These are phyloP conservation scores for Cercophora samala DNA, from an alignment of 495 filamentous ascomycete species.

Conservation along the genomic window DNA sequence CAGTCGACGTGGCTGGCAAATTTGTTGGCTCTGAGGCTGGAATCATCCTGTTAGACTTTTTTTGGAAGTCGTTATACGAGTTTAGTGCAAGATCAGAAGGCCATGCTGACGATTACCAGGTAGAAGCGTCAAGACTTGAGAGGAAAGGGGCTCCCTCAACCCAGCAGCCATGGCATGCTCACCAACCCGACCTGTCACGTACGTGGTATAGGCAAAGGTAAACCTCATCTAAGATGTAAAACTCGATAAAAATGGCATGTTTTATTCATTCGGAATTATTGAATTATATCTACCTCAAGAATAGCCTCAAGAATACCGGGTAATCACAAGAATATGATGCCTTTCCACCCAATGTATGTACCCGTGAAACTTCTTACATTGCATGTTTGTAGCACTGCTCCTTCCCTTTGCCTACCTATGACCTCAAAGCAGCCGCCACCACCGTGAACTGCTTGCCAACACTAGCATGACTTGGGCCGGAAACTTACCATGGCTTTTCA, in stretches of 20 bases:
- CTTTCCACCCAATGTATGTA: not conserved
- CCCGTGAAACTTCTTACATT: not conserved
- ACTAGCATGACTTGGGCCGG: not conserved
- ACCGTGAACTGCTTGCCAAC: not conserved
- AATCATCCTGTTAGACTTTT: not conserved
- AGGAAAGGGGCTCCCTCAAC: too few species aligned
- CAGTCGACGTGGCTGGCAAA: conserved; percentile 1
- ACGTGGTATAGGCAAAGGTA: too few species aligned
- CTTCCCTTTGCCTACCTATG: not conserved
- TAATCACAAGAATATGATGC: too few species aligned
- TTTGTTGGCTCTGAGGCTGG: not conserved
- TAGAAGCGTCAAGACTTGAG: too few species aligned
- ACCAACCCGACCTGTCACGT: too few species aligned
- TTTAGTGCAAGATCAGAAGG: not conserved
- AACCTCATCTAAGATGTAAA: too few species aligned
- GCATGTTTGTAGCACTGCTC: not conserved
- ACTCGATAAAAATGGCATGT: too few species aligned
- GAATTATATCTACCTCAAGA: too few species aligned
- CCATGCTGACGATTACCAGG: too few species aligned
- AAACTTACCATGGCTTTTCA: not conserved
- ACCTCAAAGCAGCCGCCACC: not conserved
- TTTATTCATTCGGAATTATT: too few species aligned
- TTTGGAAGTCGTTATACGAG: not conserved
- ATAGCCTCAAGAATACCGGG: too few species aligned
- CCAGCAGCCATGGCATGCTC: too few species aligned